Evolutionary conservation across 2,329 filamentous ascomycete species (phyloP).

Genomic region (Diaporthe eres): DNA sequence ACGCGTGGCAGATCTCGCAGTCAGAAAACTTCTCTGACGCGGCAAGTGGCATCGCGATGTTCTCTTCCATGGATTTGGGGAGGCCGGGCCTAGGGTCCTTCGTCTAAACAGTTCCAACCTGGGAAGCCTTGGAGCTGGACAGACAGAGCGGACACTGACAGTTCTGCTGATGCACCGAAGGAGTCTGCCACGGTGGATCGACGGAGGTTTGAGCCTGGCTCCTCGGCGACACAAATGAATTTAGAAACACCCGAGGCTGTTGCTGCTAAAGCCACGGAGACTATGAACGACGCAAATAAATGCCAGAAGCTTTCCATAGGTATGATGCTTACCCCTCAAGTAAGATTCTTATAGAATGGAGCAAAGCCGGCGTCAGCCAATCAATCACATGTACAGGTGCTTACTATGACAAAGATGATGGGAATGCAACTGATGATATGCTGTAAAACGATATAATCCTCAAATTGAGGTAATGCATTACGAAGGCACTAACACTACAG

Average conservation of each 20-base stretch:
- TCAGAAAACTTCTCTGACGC: not conserved
- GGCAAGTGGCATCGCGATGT: no score
- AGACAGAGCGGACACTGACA: no score
- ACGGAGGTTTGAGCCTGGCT: no score
- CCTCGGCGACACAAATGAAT: no score
- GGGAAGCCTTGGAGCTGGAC: no score
- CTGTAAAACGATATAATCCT: no score
- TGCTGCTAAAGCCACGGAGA: not conserved
- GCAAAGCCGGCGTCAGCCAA: not conserved
- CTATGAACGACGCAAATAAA: rapidly evolving
- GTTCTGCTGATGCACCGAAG: no score
- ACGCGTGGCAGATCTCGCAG: not conserved
- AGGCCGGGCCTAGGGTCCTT: not conserved
- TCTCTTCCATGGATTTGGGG: not conserved
- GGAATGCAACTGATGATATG: not conserved
- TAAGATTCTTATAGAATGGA: not conserved
- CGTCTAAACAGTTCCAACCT: not conserved
- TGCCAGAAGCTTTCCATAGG: not conserved
- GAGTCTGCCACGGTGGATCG: no score
- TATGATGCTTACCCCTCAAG: not conserved
- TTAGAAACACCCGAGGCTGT: no score
- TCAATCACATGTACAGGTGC: not conserved
- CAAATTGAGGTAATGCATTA: no score
- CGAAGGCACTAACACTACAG: no score
- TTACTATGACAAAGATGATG: no score